Evolutionary conservation across 2,329 filamentous ascomycete genomes (phyloP).

Genomic region (Fusarium citri): DNA sequence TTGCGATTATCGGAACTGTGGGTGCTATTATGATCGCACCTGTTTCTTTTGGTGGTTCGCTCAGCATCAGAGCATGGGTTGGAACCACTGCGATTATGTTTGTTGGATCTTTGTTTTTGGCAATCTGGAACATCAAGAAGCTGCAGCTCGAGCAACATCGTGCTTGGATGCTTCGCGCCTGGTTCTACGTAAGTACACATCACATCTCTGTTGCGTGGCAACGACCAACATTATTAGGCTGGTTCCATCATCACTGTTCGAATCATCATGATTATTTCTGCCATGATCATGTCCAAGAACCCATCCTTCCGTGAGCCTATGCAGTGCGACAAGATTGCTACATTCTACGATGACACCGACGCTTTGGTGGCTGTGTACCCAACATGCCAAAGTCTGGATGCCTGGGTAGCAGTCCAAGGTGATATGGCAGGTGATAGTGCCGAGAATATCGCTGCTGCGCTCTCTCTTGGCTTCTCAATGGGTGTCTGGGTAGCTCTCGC

Average conservation of each 20-base stretch:
- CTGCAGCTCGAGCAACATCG: slow-evolving; percentile 72
- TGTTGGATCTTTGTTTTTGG: slow-evolving; percentile 56
- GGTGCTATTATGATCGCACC: slow-evolving; percentile 66
- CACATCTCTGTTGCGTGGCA: accelerated
- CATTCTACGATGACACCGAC: slow-evolving; percentile 5
- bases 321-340: slow-evolving; percentile 13
- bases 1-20: slow-evolving; percentile 59
- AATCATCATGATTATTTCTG: slow-evolving; percentile 26
- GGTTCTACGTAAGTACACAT: slow-evolving; percentile 18
- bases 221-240: background rate
- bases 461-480: slow-evolving; percentile 12
- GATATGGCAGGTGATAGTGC: slow-evolving; percentile 10
- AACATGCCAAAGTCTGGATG: background rate
- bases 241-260: slow-evolving; percentile 22
- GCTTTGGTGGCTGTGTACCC: slow-evolving; percentile 10
- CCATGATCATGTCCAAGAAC: slow-evolving; percentile 7
- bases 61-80: slow-evolving; percentile 59
- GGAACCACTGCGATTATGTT: slow-evolving; percentile 59
- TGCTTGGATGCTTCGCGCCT: slow-evolving; percentile 68
- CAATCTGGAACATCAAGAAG: slow-evolving; percentile 67
- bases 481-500: slow-evolving; percentile 10
- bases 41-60: slow-evolving; percentile 63
- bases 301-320: slow-evolving; percentile 15
- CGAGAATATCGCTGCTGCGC: slow-evolving; percentile 15
- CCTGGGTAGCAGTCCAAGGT: slow-evolving; percentile 22